These are phyloP conservation scores for Venturia carpophila DNA, from an alignment of 2,329 filamentous ascomycete genomes.

Conservation along the genomic window DNA sequence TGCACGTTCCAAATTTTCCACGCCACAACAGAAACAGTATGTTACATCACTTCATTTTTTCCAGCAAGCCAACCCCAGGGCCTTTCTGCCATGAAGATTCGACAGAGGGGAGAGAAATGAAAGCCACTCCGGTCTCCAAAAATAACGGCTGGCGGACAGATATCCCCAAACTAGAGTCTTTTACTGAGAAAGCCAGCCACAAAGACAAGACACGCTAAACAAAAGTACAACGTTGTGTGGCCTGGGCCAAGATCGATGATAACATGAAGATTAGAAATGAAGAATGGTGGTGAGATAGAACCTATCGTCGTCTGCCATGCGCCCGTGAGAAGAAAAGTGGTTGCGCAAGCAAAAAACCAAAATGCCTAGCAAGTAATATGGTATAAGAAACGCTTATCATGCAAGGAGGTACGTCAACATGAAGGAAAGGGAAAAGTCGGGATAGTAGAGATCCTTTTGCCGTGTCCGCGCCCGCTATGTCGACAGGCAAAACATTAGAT, in stretches of 20 bases:
- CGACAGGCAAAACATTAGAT: conserved; percentile 7
- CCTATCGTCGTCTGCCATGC: background rate
- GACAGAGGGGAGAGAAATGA: background rate
- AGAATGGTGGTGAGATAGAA: background rate
- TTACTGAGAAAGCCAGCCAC: background rate
- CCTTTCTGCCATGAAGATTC: background rate
- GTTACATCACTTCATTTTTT: conserved; percentile 7
- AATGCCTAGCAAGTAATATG: background rate
- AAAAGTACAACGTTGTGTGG: background rate
- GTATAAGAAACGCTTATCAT: conserved; percentile 13
- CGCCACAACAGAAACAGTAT: background rate
- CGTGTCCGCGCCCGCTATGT: background rate
- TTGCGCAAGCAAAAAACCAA: background rate
- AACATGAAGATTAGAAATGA: background rate
- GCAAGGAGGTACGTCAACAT: conserved; percentile 5
- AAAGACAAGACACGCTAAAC: conserved; percentile 7
- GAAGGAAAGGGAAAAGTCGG: background rate
- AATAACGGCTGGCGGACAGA: background rate
- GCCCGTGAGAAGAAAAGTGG: background rate
- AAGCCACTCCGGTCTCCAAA: background rate
- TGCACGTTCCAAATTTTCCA: background rate
- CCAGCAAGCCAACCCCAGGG: conserved; percentile 10
- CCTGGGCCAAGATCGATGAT: background rate
- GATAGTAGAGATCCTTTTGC: background rate
- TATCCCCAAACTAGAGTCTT: background rate